A percentile compares a stretch with the other conserved stretches of the same genome.
These are phyloP conservation scores for Tricladium varicosporioides DNA, from an alignment of 2,329 filamentous ascomycete genomes.

Conservation along the genomic window DNA sequence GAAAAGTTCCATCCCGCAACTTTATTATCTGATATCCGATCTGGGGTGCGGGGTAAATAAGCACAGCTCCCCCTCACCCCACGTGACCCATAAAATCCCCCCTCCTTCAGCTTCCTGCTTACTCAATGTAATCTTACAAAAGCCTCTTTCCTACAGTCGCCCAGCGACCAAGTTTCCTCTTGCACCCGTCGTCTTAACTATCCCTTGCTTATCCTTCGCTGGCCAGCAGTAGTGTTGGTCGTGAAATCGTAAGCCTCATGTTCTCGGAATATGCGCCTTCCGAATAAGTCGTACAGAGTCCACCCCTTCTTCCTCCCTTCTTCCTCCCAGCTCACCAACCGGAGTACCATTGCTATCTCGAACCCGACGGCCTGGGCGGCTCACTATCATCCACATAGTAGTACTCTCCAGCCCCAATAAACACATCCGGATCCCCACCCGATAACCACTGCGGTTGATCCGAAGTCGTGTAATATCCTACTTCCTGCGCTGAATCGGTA, in stretches of 20 bases:
- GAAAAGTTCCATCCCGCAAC: background rate
- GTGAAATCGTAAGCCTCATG: too few relatives aligned
- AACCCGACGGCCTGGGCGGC: background rate
- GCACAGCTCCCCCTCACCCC: background rate
- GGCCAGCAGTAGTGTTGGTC: too few relatives aligned
- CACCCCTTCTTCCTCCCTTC: background rate
- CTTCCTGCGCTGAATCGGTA: constrained; percentile 7
- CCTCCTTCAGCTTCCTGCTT: background rate
- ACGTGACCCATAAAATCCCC: background rate
- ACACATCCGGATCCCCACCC: constrained; percentile 17
- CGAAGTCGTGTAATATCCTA: constrained; percentile 12
- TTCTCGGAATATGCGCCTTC: background rate
- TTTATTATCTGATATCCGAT: background rate
- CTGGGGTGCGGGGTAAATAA: background rate
- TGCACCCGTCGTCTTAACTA: too few relatives aligned
- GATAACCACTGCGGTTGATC: constrained; percentile 12
- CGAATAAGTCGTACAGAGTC: background rate
- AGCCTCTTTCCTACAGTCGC: too few relatives aligned
- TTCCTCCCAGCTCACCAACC: background rate
- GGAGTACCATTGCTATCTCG: background rate
- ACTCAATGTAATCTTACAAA: too few relatives aligned
- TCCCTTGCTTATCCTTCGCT: too few relatives aligned
- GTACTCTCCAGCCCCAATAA: constrained; percentile 17
- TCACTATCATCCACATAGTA: constrained; percentile 19
- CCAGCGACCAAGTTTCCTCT: too few relatives aligned